These are phyloP conservation scores for Neoarthrinium moseri DNA, from an alignment of 2,329 filamentous ascomycete genomes.

Conservation along the genomic window DNA sequence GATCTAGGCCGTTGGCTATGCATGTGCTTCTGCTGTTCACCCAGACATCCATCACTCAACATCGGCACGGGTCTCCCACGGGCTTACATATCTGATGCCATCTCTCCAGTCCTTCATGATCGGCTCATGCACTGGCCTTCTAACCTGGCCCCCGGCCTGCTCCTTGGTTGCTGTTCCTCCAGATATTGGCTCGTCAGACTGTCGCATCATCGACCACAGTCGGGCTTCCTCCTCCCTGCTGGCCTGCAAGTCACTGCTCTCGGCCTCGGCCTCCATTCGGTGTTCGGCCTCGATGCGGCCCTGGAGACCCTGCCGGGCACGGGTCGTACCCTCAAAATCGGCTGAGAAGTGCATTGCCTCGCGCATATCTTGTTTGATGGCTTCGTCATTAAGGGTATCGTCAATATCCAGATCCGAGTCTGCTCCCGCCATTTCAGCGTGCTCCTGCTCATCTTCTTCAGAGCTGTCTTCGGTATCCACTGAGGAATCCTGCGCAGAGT, in stretches of 20 bases:
- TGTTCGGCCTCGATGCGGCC: slow-evolving; percentile 23
- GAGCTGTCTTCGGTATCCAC: neutral
- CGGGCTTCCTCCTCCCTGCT: slow-evolving; percentile 21
- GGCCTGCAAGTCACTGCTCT: slow-evolving; percentile 15
- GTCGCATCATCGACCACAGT: slow-evolving; percentile 21
- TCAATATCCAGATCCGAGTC: slow-evolving; percentile 2
- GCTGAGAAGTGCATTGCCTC: slow-evolving; percentile 23
- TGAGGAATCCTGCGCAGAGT: no score
- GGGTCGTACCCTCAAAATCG: slow-evolving; percentile 13
- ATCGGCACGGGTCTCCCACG: neutral
- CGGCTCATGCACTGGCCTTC: neutral
- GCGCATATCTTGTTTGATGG: slow-evolving; percentile 13
- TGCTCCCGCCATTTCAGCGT: neutral
- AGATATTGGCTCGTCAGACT: neutral
- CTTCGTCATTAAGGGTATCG: slow-evolving; percentile 1
- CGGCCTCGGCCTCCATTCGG: slow-evolving; percentile 22
- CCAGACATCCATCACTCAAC: no score
- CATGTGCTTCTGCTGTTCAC: no score
- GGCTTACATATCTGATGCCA: slow-evolving; percentile 3
- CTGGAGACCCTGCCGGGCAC: slow-evolving; percentile 14
- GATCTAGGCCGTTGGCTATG: no score
- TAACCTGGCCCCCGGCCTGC: neutral
- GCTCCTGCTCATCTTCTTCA: neutral
- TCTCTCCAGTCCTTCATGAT: slow-evolving; percentile 3
- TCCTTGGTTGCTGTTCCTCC: neutral